Base-by-base conservation (phyloP, 1,284 basidiomycete species). In the Cryptococcus sp. region DNA sequence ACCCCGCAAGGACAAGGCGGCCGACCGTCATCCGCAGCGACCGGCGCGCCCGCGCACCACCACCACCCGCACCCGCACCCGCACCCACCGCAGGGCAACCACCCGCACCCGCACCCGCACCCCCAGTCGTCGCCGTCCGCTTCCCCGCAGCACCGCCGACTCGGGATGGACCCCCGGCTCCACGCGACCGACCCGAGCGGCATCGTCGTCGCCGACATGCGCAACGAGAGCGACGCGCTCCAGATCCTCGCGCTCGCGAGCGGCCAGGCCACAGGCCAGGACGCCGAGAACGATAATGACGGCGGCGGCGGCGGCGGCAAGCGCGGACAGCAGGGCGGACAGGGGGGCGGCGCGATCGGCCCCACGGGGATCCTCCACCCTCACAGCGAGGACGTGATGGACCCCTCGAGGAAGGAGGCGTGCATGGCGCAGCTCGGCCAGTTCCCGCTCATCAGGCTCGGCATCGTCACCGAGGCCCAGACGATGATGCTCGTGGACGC, bases 391-490 rank as follows among this genome's bases (percentile, higher is more conserved):
- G 28, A 33, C 9, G 28, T 33, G 28, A 33, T 33, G 28, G 28
- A 33, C 28, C 28, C 48, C 37, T 9, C 23, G 42, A 46, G 45
- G 36, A 42, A 43, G 44, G 48, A 43, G 20, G 48, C 40, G 36
- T 37, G 48, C 4, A 53, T 60, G 6, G 54, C 64, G 38, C 48
- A 52, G 0, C 52, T 73, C 9, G 62, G 61, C 9, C 63, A 70
- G n/a, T 79, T 79, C 58, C 67, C 75, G 1, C 65, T 80, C 39
- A 67, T 80, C 28, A 70, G 73, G 33, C 64, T 76, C 18, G 76
- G 76, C 0, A 73, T 78, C 15, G 50, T 79, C 7, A 65, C 67
- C 4, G 64, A 63, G 4, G 64, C 65, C 15, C 69, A 75, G 57
- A 67, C 78, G 4, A 52, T 63, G 4, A 60, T 57, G 18, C 68